phyloP scores from a whole-genome alignment of 2,329 filamentous ascomycete species.

The Pleomassaria siparia region DNA sequence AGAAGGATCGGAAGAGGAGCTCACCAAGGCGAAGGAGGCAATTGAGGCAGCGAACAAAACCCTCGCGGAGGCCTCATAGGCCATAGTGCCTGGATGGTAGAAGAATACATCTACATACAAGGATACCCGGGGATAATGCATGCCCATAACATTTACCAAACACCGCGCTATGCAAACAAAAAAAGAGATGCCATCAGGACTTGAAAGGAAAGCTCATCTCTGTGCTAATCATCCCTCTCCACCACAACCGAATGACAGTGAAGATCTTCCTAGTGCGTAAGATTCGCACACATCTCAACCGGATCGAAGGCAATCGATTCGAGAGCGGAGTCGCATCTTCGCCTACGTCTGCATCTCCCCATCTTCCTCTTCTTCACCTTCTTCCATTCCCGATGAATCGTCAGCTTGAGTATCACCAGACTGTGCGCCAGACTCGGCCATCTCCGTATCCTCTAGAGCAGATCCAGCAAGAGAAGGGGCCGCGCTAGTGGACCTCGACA shows the following conservation, averaged over 20 bases:
- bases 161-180: constrained; percentile 42
- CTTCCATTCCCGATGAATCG: constrained; percentile 35
- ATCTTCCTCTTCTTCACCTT: constrained; percentile 19
- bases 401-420: constrained; percentile 26
- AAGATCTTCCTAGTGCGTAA: too few relatives aligned
- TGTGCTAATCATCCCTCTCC: too few relatives aligned
- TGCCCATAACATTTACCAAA: constrained; percentile 16
- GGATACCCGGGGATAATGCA: not conserved
- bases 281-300: too few relatives aligned
- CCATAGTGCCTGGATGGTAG: constrained; percentile 11
- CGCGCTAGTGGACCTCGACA: constrained; percentile 29
- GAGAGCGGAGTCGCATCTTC: too few relatives aligned
- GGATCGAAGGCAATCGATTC: too few relatives aligned
- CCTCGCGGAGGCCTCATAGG: constrained; percentile 36
- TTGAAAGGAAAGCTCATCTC: too few relatives aligned
- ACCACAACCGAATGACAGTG: too few relatives aligned
- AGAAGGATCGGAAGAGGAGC: constrained; percentile 44
- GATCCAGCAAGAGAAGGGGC: constrained; percentile 31
- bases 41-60: constrained; percentile 44
- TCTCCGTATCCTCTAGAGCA: constrained; percentile 31
- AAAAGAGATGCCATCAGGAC: not conserved
- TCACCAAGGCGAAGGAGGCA: constrained; percentile 49
- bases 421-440: constrained; percentile 29
- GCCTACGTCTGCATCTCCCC: constrained; percentile 1
- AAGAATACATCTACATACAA: not conserved